Conservation (phyloP, 2,329 filamentous ascomycete species). For the Colletotrichum eremochloae region DNA sequence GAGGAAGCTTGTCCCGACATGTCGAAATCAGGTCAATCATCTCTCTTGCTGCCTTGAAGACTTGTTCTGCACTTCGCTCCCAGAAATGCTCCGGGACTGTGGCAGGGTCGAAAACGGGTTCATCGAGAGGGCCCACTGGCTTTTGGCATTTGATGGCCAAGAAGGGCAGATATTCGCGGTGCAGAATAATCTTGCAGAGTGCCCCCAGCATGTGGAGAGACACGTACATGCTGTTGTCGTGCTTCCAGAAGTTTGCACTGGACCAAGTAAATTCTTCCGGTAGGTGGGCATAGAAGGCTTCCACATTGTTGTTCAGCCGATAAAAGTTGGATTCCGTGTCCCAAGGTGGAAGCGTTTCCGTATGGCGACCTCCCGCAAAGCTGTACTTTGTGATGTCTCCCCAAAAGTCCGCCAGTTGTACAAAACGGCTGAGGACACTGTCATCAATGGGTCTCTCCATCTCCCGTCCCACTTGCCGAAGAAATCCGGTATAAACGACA, state of each 20-base stretch:
- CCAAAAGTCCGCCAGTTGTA: slow-evolving; percentile 71
- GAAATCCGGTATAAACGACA: slow-evolving; percentile 66
- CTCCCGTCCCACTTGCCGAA: slow-evolving; percentile 48
- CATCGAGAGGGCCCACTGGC: slow-evolving; percentile 70
- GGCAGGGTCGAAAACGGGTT: slow-evolving; percentile 65
- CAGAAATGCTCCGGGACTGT: slow-evolving; percentile 69
- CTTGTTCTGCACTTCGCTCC: slow-evolving; percentile 71
- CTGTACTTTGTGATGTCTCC: slow-evolving; percentile 70
- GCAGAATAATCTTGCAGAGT: slow-evolving; percentile 76
- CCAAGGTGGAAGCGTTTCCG: slow-evolving; percentile 69
- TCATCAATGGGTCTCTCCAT: slow-evolving; percentile 52
- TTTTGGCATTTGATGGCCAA: slow-evolving; percentile 67
- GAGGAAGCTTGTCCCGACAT: slow-evolving; percentile 72
- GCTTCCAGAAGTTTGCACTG: slow-evolving; percentile 72
- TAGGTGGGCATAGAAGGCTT: slow-evolving; percentile 60
- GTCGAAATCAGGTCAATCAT: slow-evolving; percentile 75
- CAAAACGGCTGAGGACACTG: slow-evolving; percentile 65
- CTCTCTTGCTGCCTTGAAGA: slow-evolving; percentile 73
- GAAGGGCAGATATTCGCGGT: slow-evolving; percentile 77
- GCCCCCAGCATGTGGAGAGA: slow-evolving; percentile 76
- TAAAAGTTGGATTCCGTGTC: slow-evolving; percentile 66
- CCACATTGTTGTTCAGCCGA: slow-evolving; percentile 64
- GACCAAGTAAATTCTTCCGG: slow-evolving; percentile 60
- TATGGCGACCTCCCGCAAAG: slow-evolving; percentile 64
- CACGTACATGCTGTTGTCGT: slow-evolving; percentile 76